Percentiles rank a stretch among this genome's conserved stretches.
Conservation (phyloP, 1,284 basidiomycete genomes). For the Ceratobasidium sp. region DNA sequence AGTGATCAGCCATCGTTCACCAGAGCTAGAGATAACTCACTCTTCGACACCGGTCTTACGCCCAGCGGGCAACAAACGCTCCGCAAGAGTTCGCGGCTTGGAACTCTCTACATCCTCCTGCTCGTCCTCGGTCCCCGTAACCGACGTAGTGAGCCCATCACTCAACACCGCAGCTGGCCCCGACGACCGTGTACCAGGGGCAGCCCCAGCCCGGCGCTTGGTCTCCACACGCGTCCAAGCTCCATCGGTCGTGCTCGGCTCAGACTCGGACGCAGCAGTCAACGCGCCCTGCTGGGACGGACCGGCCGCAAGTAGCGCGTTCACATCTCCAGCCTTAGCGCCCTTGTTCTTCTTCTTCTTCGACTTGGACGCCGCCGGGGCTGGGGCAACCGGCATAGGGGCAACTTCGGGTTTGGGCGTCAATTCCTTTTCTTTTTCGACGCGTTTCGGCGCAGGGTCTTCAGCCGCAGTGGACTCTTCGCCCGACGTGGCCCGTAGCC, state of each 20-base stretch:
- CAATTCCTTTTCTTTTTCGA: constrained; percentile 46
- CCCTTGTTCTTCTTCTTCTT: constrained; percentile 52
- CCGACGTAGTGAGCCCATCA: constrained; percentile 67
- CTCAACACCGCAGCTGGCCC: constrained; percentile 51
- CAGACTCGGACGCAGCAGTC: constrained; percentile 49
- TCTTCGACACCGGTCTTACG: constrained; percentile 45
- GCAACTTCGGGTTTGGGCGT: constrained; percentile 35
- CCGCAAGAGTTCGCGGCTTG: constrained; percentile 36
- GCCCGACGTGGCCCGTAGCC: constrained; percentile 41
- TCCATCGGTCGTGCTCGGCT: constrained; percentile 59
- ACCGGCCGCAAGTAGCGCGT: constrained; percentile 50
- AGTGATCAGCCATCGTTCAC: background rate
- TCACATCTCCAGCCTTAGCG: background rate
- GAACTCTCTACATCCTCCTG: constrained; percentile 11
- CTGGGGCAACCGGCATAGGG: constrained; percentile 32
- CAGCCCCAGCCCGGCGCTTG: constrained; percentile 45
- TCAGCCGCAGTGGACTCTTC: constrained; percentile 47
- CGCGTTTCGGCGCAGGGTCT: constrained; percentile 31
- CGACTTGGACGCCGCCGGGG: constrained; percentile 50
- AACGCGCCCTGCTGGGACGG: constrained; percentile 52
- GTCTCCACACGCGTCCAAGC: constrained; percentile 70
- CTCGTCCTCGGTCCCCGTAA: constrained; percentile 65
- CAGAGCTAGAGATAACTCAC: constrained; percentile 53
- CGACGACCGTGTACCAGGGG: constrained; percentile 18
- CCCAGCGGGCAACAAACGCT: constrained; percentile 31